These are phyloP conservation scores for Epichloe brachyelytri DNA, from an alignment of 2,329 filamentous ascomycete species.

Conservation along the genomic window DNA sequence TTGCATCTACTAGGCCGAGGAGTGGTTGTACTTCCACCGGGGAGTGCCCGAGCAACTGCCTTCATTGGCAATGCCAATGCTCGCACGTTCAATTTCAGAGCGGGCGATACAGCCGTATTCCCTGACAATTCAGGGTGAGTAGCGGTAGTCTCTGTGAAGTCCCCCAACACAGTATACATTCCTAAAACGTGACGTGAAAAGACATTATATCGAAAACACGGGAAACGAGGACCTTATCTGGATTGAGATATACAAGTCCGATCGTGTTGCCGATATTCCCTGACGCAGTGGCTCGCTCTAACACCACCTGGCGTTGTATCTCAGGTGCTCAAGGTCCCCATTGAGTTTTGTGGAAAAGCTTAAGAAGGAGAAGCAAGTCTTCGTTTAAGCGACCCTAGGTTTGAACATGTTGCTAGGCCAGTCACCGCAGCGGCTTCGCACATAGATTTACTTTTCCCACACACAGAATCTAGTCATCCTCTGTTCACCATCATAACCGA, in stretches of 20 bases:
- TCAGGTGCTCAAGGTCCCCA: conserved; percentile 43
- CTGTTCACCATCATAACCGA: too few species aligned
- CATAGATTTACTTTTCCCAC: background rate
- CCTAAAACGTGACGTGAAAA: conserved; percentile 4
- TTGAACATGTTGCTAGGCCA: background rate
- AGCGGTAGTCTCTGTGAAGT: conserved; percentile 9
- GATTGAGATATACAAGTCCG: conserved; percentile 58
- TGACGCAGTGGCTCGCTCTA: conserved; percentile 57
- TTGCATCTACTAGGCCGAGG: conserved; percentile 37
- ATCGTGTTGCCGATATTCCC: conserved; percentile 51
- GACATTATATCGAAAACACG: conserved; percentile 59
- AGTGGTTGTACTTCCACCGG: conserved; percentile 60
- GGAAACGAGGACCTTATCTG: conserved; percentile 51
- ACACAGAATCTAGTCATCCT: too few species aligned
- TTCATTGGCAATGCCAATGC: conserved; percentile 49
- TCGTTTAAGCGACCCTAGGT: conserved; percentile 16
- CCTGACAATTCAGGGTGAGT: conserved; percentile 45
- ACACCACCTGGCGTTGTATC: conserved; percentile 51
- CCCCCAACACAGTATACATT: background rate
- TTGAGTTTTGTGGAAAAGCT: conserved; percentile 43
- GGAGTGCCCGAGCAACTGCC: conserved; percentile 49
- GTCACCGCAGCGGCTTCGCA: background rate
- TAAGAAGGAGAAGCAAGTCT: conserved; percentile 51
- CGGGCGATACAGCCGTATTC: conserved; percentile 57
- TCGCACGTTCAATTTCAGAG: conserved; percentile 53